Evolutionary conservation across 805 yeast genomes (phyloP).

Genomic region (Cyberlindnera sargentensis): DNA sequence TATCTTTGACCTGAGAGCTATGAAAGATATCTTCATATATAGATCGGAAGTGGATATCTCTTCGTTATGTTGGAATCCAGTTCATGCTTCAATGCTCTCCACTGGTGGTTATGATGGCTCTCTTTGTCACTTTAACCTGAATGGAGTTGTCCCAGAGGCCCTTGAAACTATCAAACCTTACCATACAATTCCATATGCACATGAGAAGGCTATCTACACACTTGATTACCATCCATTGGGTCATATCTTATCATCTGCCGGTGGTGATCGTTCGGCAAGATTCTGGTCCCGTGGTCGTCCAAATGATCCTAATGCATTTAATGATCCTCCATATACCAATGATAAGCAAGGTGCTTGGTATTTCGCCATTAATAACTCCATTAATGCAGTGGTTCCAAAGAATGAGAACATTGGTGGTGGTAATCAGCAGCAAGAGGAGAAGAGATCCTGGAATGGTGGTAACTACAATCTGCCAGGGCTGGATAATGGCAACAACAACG

Average conservation of each 20-base stretch:
- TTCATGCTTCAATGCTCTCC: conserved; percentile 70
- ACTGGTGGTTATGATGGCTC: conserved; percentile 91
- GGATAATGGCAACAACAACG: background rate
- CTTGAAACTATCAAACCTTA: conserved; percentile 35
- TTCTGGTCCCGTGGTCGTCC: conserved; percentile 95
- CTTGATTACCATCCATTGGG: conserved; percentile 93
- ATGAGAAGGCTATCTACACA: conserved; percentile 86
- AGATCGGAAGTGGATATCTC: conserved; percentile 83
- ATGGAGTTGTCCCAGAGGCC: conserved; percentile 30
- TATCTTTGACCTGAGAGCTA: conserved; percentile 79
- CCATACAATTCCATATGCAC: conserved; percentile 82
- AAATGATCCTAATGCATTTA: conserved; percentile 74
- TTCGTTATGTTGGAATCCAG: conserved; percentile 88
- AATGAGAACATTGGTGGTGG: conserved; percentile 23
- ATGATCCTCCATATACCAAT: conserved; percentile 74
- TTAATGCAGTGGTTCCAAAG: conserved; percentile 28
- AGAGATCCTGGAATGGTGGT: conserved; percentile 1
- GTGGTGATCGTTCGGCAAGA: conserved; percentile 86
- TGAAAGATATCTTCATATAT: conserved; percentile 68
- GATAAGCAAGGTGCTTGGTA: conserved; percentile 54
- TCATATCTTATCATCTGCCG: conserved; percentile 84
- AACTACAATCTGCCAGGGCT: conserved; percentile 4
- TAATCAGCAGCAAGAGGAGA: background rate
- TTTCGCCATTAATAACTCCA: conserved; percentile 33
- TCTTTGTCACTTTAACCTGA: conserved; percentile 67